Evolutionary conservation across 768 basidiomycete genomes (phyloP).

Genomic region (Harrya chromipes): DNA sequence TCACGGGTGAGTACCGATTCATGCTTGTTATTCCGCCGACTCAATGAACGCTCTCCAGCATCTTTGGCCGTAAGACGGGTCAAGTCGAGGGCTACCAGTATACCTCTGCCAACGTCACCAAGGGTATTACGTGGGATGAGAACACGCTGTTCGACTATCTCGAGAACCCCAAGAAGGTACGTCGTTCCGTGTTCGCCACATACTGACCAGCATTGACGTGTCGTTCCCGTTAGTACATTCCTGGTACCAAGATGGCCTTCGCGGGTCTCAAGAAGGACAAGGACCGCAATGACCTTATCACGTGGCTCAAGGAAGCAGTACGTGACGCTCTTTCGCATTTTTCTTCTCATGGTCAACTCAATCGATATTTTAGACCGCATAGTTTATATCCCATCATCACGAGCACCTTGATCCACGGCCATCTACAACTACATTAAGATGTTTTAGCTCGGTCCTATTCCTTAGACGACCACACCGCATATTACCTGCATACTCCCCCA

Average conservation of each 20-base stretch:
- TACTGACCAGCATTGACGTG: not conserved
- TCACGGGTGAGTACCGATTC: slow-evolving; percentile 61
- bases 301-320: slow-evolving; percentile 75
- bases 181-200: slow-evolving; percentile 5
- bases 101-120: slow-evolving; percentile 94
- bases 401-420: slow-evolving; percentile 8
- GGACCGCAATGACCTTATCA: slow-evolving; percentile 93
- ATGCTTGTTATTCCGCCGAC: too few relatives aligned
- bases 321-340: slow-evolving; percentile 24
- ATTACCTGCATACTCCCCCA: slow-evolving; percentile 25
- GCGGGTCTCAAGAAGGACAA: slow-evolving; percentile 98
- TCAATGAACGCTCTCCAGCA: slow-evolving; percentile 33
- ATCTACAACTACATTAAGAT: slow-evolving; percentile 25
- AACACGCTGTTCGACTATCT: slow-evolving; percentile 93
- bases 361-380: slow-evolving; percentile 25
- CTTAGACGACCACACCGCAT: slow-evolving; percentile 34
- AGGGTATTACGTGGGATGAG: slow-evolving; percentile 85
- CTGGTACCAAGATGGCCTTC: slow-evolving; percentile 98
- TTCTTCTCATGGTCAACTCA: not conserved
- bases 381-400: slow-evolving; percentile 14
- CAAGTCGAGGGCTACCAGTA: slow-evolving; percentile 85
- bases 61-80: slow-evolving; percentile 86
- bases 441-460: slow-evolving; percentile 28
- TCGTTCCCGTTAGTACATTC: slow-evolving; percentile 66
- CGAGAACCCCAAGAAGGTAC: slow-evolving; percentile 95